These are phyloP conservation scores for Ananas comosus DNA, from an alignment of 176 grass and related monocot species.

Conservation along the genomic window DNA sequence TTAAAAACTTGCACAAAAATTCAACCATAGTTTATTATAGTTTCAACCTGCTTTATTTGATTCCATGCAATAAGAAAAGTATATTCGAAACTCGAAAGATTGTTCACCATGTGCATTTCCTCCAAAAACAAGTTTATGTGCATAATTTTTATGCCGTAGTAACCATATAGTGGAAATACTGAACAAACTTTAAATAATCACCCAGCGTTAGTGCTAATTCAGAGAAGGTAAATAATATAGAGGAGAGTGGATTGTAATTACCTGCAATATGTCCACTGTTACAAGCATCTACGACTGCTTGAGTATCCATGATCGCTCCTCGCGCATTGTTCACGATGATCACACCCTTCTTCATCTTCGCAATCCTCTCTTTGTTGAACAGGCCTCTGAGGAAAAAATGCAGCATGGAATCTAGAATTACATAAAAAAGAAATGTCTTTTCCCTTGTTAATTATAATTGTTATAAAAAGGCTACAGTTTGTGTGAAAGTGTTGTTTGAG, in stretches of 20 bases:
- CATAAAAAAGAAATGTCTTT: too few species aligned
- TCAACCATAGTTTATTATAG: too few species aligned
- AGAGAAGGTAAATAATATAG: background rate
- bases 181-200: background rate
- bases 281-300: conserved; percentile 80
- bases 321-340: conserved; percentile 85
- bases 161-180: background rate
- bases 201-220: background rate
- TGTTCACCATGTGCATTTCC: too few species aligned
- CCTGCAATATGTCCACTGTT: conserved; percentile 74
- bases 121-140: too few species aligned
- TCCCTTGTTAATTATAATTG: too few species aligned
- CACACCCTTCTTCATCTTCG: conserved; percentile 91
- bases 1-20: too few species aligned
- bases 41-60: too few species aligned
- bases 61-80: too few species aligned
- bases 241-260: background rate
- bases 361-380: conserved; percentile 88
- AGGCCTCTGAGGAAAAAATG: conserved; percentile 46
- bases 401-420: background rate
- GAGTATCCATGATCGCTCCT: conserved; percentile 83
- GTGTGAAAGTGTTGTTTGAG: too few species aligned
- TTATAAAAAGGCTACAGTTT: too few species aligned
- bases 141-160: too few species aligned
- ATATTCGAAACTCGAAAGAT: too few species aligned